A percentile compares a stretch with the other conserved stretches of the same genome.
Conservation (phyloP, 495 filamentous ascomycete genomes). For the Darksidea phi region DNA sequence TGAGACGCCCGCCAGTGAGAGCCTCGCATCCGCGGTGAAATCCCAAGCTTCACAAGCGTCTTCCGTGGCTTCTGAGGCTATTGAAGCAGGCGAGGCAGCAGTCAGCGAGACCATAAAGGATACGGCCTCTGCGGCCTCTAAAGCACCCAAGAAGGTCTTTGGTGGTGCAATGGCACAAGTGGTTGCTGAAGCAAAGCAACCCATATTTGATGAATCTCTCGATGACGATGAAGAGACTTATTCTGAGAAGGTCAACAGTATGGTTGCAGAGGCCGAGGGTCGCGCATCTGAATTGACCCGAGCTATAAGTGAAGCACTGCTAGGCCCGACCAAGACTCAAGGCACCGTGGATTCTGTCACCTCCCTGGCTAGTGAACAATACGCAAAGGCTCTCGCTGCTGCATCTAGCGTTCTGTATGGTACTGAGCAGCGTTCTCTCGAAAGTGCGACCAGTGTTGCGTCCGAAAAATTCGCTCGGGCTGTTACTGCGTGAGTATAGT, state of each 20-base stretch:
- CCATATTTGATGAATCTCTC: constrained; percentile 56
- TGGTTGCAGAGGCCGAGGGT: constrained; percentile 53
- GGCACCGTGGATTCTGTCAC: constrained; percentile 49
- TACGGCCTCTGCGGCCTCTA: constrained; percentile 4
- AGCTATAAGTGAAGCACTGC: constrained; percentile 55
- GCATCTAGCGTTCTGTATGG: constrained; percentile 61
- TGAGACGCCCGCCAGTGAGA: constrained; percentile 31
- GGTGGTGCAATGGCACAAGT: constrained; percentile 57
- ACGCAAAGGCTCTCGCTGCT: constrained; percentile 56
- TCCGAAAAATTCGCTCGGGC: constrained; percentile 58
- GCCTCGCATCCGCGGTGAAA: constrained; percentile 16
- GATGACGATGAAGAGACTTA: constrained; percentile 50
- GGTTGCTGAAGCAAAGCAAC: constrained; percentile 50
- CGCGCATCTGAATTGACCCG: constrained; percentile 53
- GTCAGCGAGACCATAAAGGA: constrained; percentile 1
- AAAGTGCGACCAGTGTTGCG: constrained; percentile 54
- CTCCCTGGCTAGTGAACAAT: constrained; percentile 55
- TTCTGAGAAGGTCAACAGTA: constrained; percentile 52
- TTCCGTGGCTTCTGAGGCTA: neutral
- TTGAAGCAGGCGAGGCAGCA: neutral
- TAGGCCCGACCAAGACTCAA: constrained; percentile 46
- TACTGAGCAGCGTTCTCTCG: constrained; percentile 51
- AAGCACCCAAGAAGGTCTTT: constrained; percentile 48
- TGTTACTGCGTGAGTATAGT: constrained; percentile 58
- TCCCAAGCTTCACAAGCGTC: constrained; percentile 26